Evolutionary conservation across 306 rosid genomes (phyloP).

Genomic region (Fragaria nilgerrensis): DNA sequence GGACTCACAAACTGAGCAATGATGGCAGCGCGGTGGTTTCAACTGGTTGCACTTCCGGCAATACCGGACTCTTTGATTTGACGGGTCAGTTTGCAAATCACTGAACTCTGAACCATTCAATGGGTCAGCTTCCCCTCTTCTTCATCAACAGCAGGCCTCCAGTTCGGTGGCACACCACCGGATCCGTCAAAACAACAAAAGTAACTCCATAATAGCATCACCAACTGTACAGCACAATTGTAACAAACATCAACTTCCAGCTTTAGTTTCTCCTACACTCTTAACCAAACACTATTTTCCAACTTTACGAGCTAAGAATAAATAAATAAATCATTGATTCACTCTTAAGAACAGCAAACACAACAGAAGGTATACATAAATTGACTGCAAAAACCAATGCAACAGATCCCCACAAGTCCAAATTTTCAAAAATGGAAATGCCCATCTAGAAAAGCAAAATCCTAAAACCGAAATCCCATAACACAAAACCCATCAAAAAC

Average conservation of each 20-base stretch:
- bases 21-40: constrained; percentile 95
- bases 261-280: constrained; percentile 10
- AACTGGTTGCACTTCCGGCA: constrained; percentile 88
- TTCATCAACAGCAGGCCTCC: constrained; percentile 89
- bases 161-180: constrained; percentile 83
- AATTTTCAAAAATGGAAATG: not conserved
- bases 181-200: constrained; percentile 91
- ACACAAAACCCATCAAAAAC: not conserved
- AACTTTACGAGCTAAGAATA: not conserved
- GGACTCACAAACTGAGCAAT: constrained; percentile 97
- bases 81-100: constrained; percentile 42
- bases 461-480: constrained; percentile 7
- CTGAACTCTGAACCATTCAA: constrained; percentile 63
- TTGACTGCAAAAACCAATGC: not conserved
- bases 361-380: not conserved
- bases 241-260: constrained; percentile 23
- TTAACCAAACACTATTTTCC: not conserved
- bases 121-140: constrained; percentile 90
- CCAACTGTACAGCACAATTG: constrained; percentile 56
- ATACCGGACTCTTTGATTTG: constrained; percentile 61
- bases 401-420: not conserved
- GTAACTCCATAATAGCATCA: constrained; percentile 97
- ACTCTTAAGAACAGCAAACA: not conserved
- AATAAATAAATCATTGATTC: not conserved
- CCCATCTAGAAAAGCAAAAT: not conserved